These are phyloP conservation scores for Mortierella sp. DNA, from an alignment of 371 early-diverging fungal species.

Conservation along the genomic window DNA sequence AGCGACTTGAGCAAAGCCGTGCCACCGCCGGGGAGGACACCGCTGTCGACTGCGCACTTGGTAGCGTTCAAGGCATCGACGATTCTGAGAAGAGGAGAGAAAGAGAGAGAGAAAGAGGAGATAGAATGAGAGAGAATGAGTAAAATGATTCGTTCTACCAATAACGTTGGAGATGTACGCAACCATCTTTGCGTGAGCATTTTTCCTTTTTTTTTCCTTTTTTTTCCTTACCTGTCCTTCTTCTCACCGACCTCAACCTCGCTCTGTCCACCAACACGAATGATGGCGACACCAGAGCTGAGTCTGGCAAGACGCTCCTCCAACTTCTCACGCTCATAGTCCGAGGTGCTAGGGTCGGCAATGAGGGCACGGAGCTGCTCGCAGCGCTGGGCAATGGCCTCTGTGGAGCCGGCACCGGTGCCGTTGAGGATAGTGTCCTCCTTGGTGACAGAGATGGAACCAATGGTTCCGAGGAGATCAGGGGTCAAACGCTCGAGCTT, in stretches of 20 bases:
- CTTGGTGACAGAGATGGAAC: slow-evolving; percentile 93
- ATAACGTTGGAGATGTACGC: too few relatives aligned
- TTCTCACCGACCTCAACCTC: slow-evolving; percentile 99
- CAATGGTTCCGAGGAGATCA: slow-evolving; percentile 91
- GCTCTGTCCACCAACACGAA: slow-evolving; percentile 96
- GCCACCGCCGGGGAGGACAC: slow-evolving; percentile 98
- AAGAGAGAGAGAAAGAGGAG: too few relatives aligned
- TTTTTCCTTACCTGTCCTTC: slow-evolving; percentile 92
- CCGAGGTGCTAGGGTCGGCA: slow-evolving; percentile 80
- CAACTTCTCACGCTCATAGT: slow-evolving; percentile 98
- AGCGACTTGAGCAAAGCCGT: slow-evolving; percentile 94
- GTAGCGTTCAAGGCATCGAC: slow-evolving; percentile 98
- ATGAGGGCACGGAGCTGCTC: slow-evolving; percentile 96
- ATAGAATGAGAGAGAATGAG: too few relatives aligned
- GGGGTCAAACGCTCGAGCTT: slow-evolving; percentile 95
- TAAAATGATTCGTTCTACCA: too few relatives aligned
- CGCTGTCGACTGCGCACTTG: slow-evolving; percentile 98
- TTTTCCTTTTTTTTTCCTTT: slow-evolving; percentile 83
- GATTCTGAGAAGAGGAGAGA: slow-evolving; percentile 56
- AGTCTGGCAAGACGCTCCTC: slow-evolving; percentile 98
- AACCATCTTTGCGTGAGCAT: too few relatives aligned
- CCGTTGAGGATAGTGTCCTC: slow-evolving; percentile 98
- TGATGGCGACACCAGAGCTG: slow-evolving; percentile 98
- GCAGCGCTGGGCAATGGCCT: slow-evolving; percentile 88
- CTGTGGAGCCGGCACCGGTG: slow-evolving; percentile 82